phyloP scores from a whole-genome alignment of 768 basidiomycete species.

The Kwoniella sp. region DNA sequence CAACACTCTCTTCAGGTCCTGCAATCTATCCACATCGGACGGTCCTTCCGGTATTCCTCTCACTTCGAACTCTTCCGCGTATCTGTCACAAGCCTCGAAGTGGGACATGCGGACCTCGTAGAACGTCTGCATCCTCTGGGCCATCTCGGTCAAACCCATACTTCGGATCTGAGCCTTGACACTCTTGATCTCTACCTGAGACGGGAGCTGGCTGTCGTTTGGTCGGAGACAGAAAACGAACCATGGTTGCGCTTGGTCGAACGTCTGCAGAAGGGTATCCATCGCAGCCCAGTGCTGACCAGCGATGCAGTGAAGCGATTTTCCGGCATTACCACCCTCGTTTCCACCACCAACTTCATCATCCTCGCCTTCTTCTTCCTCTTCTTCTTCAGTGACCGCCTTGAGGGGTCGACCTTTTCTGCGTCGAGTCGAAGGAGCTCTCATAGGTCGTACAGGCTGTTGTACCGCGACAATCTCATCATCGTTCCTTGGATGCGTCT shows the following conservation, averaged over 20 bases:
- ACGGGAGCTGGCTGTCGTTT: constrained; percentile 91
- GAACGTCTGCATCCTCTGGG: constrained; percentile 65
- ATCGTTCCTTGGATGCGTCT: constrained; percentile 87
- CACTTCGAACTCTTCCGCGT: constrained; percentile 66
- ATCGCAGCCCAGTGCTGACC: constrained; percentile 85
- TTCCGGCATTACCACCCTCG: constrained; percentile 32
- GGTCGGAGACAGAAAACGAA: constrained; percentile 90
- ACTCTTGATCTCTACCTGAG: constrained; percentile 86
- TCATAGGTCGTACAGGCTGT: constrained; percentile 90
- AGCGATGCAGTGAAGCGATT: constrained; percentile 69
- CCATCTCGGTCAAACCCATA: constrained; percentile 74
- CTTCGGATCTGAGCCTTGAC: constrained; percentile 90
- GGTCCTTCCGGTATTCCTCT: constrained; percentile 66
- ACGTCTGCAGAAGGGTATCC: constrained; percentile 80
- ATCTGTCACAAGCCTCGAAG: constrained; percentile 82
- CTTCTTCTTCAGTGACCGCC: constrained; percentile 48
- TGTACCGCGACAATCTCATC: constrained; percentile 94
- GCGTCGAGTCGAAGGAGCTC: constrained; percentile 82
- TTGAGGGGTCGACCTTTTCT: constrained; percentile 41
- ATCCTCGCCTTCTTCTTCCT: constrained; percentile 41
- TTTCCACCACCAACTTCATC: constrained; percentile 46
- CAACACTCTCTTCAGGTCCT: constrained; percentile 49
- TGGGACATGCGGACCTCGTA: constrained; percentile 85
- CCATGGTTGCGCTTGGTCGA: constrained; percentile 89
- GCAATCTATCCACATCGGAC: constrained; percentile 60